Evolutionary conservation across 805 yeast genomes (phyloP), one percentile per base, ranked within the genome.

Genomic region (Scheffersomyces lignosus): DNA sequence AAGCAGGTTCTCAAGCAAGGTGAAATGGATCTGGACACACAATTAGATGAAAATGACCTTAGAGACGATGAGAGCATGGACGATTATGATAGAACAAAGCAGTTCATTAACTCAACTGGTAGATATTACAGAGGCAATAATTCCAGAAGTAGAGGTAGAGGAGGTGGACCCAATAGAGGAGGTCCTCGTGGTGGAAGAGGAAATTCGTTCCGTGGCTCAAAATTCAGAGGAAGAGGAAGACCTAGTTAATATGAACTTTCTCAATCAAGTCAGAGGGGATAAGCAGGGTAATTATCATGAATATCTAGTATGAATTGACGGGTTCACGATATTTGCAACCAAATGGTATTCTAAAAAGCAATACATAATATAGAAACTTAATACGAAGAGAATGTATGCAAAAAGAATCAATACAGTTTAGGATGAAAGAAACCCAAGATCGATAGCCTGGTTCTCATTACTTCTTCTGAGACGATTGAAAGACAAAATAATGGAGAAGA

Each of bases 101-200:
- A 31, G 12, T 8, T 33, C 12, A 17, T 33, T 25, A 36, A 23
- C 31, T 27, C 30, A 22, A 26, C 26, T 25, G 29, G 22, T 15
- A 27, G 15, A 9, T 13, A 7, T 12, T 27, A 13, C 29, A 27
- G 29, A 27, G 16, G 29, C 29, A n/a, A 27, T 22, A 29, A 15
- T 7, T 14, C 13, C 15, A 37, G 39, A 15, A 34, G 36, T 9
- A 29, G 44, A 29, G 40, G 48, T 15, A 33, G 43, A 12, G 33
- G 38, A 9, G 18, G 46, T 15, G 45, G 51, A 15, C 18, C 29
- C 3, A 26, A 26, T 7, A 39, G 34, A 7, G 31, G 49, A 6
- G 45, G 49, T 6, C n/a, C n/a, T n/a, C n/a, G n/a, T n/a, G 32
- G 56, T 35, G 38, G 45, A n/a, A 39, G 43, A 18, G 33, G 36